Percentiles rank a stretch among this genome's conserved stretches.
Conservation (phyloP, 108 stramenopile genomes). For the Cyclotella sp. region DNA sequence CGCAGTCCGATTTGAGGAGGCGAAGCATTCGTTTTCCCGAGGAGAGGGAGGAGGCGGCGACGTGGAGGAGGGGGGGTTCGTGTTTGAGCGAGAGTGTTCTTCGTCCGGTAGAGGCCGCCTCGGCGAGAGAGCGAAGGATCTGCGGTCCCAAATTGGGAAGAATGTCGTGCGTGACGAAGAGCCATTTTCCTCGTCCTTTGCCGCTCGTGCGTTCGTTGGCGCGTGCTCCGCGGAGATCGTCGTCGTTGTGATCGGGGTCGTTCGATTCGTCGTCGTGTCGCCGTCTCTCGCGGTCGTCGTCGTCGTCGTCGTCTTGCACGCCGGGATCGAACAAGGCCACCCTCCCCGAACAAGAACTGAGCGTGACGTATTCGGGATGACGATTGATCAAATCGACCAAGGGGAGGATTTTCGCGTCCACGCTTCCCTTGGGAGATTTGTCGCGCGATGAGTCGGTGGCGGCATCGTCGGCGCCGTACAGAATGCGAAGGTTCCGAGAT, state of each 20-base stretch:
- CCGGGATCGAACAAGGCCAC: conserved; percentile 85
- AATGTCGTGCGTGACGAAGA: conserved; percentile 71
- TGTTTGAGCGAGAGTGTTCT: conserved; percentile 64
- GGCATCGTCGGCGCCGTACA: no score
- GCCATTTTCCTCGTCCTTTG: conserved; percentile 81
- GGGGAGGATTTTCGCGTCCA: background rate
- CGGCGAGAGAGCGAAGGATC: conserved; percentile 41
- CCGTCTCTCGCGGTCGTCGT: conserved; percentile 2
- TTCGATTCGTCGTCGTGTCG: conserved; percentile 5
- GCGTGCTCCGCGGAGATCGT: no score
- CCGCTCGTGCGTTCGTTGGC: conserved; percentile 48
- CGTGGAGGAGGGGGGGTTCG: conserved; percentile 84
- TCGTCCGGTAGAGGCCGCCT: background rate
- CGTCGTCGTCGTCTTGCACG: background rate
- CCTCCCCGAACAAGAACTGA: conserved; percentile 86
- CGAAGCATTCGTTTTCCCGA: conserved; percentile 65
- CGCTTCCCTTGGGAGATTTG: conserved; percentile 6
- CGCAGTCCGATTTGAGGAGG: conserved; percentile 63
- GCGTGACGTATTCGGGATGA: conserved; percentile 77
- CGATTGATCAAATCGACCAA: background rate
- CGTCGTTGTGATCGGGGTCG: background rate
- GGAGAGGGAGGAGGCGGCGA: conserved; percentile 67
- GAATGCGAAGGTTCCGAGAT: no score
- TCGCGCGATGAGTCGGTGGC: no score
- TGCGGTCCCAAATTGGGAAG: conserved; percentile 48